Percentiles rank a stretch among this genome's conserved stretches.
These are phyloP conservation scores for Silene conica DNA, from an alignment of 148 eudicot species.

Conservation along the genomic window DNA sequence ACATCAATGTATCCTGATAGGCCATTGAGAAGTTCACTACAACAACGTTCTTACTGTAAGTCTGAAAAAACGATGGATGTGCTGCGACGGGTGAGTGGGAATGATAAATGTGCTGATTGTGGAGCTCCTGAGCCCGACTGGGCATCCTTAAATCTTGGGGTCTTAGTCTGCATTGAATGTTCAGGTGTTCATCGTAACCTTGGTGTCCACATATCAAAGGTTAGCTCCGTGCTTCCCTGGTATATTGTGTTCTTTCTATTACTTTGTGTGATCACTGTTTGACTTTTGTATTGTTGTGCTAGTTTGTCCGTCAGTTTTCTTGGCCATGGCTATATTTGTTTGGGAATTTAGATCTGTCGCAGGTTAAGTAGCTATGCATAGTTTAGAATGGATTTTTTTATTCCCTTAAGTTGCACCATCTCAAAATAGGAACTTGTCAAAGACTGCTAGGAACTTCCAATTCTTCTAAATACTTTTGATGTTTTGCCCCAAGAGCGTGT, in stretches of 20 bases:
- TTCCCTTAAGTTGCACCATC: background rate
- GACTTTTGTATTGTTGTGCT: background rate
- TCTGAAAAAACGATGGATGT: slow-evolving; percentile 79
- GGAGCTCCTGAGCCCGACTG: slow-evolving; percentile 98
- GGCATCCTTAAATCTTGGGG: slow-evolving; percentile 97
- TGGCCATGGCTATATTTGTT: background rate
- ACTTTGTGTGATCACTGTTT: slow-evolving; percentile 1
- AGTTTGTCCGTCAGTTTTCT: background rate
- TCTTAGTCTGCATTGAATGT: slow-evolving; percentile 98
- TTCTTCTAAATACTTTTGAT: no score
- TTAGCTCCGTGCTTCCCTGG: slow-evolving; percentile 19
- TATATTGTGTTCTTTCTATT: background rate
- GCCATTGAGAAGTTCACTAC: slow-evolving; percentile 57
- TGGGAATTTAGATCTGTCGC: background rate
- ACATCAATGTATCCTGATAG: slow-evolving; percentile 61
- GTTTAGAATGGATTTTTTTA: background rate
- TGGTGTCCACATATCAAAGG: slow-evolving; percentile 99
- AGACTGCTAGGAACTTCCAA: background rate
- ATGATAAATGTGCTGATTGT: slow-evolving; percentile 96
- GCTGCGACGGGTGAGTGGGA: slow-evolving; percentile 77
- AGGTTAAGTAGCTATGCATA: background rate
- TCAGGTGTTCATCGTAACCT: slow-evolving; percentile 99
- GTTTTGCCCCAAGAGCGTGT: no score
- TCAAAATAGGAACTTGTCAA: background rate
- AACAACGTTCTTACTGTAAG: slow-evolving; percentile 53